Evolutionary conservation across 495 filamentous ascomycete genomes (phyloP), one percentile per base, ranked within the genome.

Genomic region (Penicillium arizonense): DNA sequence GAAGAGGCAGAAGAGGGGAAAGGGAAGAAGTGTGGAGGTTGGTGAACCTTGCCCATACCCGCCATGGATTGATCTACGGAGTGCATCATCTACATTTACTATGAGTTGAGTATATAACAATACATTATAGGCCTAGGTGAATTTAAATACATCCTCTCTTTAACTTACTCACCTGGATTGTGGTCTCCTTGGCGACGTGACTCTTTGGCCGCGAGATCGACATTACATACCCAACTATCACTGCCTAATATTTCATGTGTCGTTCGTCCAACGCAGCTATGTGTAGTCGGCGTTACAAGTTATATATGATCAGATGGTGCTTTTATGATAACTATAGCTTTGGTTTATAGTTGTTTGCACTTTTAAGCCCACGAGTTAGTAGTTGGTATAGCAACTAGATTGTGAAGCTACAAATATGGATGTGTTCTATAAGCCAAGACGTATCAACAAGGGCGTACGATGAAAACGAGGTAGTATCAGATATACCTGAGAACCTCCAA

Each of bases 151-250:
- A 18, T 18, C 18, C 12, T 16, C 7, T 3, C 23, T 3, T 30
- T 10, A 10, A 30, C 6, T 30, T 30, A 30, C 28, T 30, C 18
- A 42, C 37, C 28, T 44, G 43, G 47, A 58, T 61, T 57, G 46
- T 61, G 50, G 59, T 63, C 59, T 49, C 59, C 59, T 53, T 45
- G 59, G 56, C 53, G 59, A 63, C 56, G 41, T 53, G 44, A 48
- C 24, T 48, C 13, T 56, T 42, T 36, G 18, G 18, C 18, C 18
- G 24, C 42, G 52, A 30, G 53, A 59, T 63, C 52, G 56, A 59
- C 56, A 62, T 62, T 64, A 56, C 62, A 62, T 64, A 58, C 62
- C 62, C 62, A 62, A 64, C 62, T 48, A 36, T 20, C 41, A 45
- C 32, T 54, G 54, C 57, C 57, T 46, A 49, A 59, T 59, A 35